phyloP scores from a whole-genome alignment of 768 basidiomycete species.

The Podaxis sp. region DNA sequence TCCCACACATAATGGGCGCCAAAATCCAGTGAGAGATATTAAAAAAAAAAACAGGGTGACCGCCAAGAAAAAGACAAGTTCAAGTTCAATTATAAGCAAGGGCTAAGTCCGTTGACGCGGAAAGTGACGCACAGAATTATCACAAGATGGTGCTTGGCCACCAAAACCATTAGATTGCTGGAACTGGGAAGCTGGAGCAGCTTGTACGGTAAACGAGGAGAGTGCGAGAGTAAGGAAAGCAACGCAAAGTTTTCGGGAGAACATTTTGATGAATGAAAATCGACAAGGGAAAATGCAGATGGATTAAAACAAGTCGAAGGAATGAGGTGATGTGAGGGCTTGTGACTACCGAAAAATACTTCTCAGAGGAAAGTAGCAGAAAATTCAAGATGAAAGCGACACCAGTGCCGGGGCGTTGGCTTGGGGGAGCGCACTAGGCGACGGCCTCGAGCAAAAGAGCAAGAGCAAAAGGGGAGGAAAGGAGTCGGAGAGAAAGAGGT shows the following conservation, averaged over 20 bases:
- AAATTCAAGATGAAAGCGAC: conserved; percentile 28
- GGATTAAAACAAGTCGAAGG: conserved; percentile 4
- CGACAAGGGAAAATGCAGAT: conserved; percentile 10
- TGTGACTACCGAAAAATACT: conserved; percentile 21
- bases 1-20: conserved; percentile 8
- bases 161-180: too few relatives aligned
- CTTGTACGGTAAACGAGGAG: conserved; percentile 26
- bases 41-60: background rate
- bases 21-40: conserved; percentile 8
- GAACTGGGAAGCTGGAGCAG: conserved; percentile 22
- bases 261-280: conserved; percentile 27
- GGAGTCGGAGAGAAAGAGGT: conserved; percentile 13
- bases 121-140: conserved; percentile 1
- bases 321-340: conserved; percentile 12
- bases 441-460: conserved; percentile 19
- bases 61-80: conserved; percentile 11
- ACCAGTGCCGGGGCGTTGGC: conserved; percentile 44
- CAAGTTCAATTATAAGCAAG: conserved; percentile 9
- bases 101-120: background rate
- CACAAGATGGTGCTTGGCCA: background rate
- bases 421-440: conserved; percentile 37
- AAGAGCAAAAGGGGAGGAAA: conserved; percentile 8
- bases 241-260: conserved; percentile 31
- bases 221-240: conserved; percentile 35
- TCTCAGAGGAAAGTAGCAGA: conserved; percentile 4